Base-by-base conservation (phyloP, 306 rosid genomes). In the Mimosa pudica region DNA sequence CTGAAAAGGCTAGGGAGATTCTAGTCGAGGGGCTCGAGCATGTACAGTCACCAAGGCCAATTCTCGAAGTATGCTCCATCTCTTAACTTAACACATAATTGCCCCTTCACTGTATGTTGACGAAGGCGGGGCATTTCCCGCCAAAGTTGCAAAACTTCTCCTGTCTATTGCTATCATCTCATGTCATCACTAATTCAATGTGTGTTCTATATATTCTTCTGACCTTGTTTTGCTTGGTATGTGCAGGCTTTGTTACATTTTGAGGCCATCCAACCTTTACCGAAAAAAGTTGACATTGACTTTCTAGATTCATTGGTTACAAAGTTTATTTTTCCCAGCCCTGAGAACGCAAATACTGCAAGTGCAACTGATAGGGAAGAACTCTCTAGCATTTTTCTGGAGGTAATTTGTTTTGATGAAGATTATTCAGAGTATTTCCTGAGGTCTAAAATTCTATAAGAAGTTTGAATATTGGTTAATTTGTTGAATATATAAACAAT, bases 161-260 rank as follows among this genome's bases (percentile, higher is more conserved):
- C 65, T 55, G 52, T 70, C 74, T 41, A 24, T 70, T 75, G 57
- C 70, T n/a, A 47, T 70, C 46, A 65, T 76, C 70, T 85, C 57
- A 74, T 61, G 80, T 11, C 48, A 47, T 70, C 11, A 6, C 74
- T 20, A 17, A 18, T 45, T 10, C 51, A 10, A 14, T n/a, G 45
- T 14, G 57, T 18, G 57, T 18, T 70, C n/a, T 70, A 42, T 14
- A 45, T 70, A 70, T 70, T 5, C 5, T 70, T 5, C 5, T 6
- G 51, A 44, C 74, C 55, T 70, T 13, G 3, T 46, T 12, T 70
- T 70, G 61, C 16, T 67, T 80, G 79, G 58, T 74, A 33, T 82
- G 12, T 65, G 70, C 92, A 96, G 99, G 96, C 96, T 63, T 79
- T 96, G 82, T 87, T 96, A 73, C 98, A 93, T 89, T 89, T 93